phyloP scores from a whole-genome alignment of 176 grass and related monocot genomes.

The Bothriochloa decipiens region DNA sequence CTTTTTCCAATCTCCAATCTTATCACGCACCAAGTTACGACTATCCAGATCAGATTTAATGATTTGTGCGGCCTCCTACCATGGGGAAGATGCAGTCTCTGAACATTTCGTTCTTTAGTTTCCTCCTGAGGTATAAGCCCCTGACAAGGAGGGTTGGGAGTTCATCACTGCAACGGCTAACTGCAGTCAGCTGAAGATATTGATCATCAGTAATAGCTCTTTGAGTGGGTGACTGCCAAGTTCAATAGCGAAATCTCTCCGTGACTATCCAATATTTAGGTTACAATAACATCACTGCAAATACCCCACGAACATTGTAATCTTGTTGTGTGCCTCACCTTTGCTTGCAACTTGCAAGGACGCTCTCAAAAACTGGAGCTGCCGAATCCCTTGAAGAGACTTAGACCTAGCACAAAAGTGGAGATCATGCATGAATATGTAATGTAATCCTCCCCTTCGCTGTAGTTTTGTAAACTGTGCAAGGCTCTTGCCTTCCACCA shows the following conservation, averaged over 20 bases:
- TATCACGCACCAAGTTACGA: background rate
- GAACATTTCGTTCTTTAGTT: background rate
- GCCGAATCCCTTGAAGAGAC: no score
- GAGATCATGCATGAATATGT: no score
- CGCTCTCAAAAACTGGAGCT: no score
- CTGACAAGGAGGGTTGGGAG: background rate
- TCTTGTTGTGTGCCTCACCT: no score
- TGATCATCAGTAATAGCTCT: background rate
- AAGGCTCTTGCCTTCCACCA: no score
- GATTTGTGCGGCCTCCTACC: no score
- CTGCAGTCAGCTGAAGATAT: background rate
- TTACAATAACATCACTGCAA: conserved; percentile 4
- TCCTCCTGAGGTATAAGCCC: background rate
- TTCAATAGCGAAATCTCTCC: conserved; percentile 6
- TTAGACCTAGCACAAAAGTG: no score
- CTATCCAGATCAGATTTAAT: no score
- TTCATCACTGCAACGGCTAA: conserved; percentile 17
- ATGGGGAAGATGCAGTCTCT: background rate
- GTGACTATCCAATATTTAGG: background rate
- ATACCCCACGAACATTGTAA: no score
- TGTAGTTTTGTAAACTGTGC: no score
- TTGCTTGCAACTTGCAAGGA: no score
- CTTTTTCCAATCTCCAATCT: background rate
- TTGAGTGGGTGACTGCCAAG: background rate
- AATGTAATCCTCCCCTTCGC: no score